These are phyloP conservation scores for Hypomontagnella monticulosa DNA, from an alignment of 495 filamentous ascomycete genomes.

Conservation along the genomic window DNA sequence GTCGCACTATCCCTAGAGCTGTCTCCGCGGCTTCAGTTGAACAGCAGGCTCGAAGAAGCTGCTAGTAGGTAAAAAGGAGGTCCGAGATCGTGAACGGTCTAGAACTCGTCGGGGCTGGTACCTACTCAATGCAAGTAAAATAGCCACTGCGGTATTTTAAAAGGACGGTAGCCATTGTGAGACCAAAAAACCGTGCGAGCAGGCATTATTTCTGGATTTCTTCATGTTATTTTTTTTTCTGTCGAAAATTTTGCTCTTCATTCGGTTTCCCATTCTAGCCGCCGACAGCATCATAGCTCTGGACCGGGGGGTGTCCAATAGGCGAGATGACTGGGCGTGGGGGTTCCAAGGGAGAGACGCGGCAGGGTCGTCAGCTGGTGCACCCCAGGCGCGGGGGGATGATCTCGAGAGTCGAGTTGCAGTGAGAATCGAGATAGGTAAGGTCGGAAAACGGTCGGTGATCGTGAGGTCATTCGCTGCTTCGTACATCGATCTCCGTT, in stretches of 20 bases:
- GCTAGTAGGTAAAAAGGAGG: neutral
- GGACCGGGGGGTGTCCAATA: conserved; percentile 33
- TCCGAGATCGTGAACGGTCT: conserved; percentile 18
- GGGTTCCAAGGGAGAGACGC: conserved; percentile 35
- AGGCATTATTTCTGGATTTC: conserved; percentile 16
- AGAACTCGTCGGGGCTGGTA: conserved; percentile 31
- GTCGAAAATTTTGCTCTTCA: conserved; percentile 5
- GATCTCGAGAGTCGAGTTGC: conserved; percentile 12
- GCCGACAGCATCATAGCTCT: conserved; percentile 31
- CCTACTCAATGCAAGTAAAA: conserved; percentile 35
- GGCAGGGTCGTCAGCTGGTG: conserved; percentile 40
- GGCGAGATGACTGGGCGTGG: conserved; percentile 42
- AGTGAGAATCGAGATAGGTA: conserved; percentile 24
- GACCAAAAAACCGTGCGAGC: conserved; percentile 24
- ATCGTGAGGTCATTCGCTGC: conserved; percentile 39
- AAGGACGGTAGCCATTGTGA: conserved; percentile 24
- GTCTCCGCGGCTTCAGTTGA: conserved; percentile 22
- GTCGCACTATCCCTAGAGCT: neutral
- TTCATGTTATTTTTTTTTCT: conserved; percentile 9
- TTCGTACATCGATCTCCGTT: conserved; percentile 24
- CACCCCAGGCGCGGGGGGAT: conserved; percentile 20
- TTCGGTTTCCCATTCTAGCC: conserved; percentile 42
- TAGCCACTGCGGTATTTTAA: conserved; percentile 41
- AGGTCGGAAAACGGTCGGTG: conserved; percentile 30
- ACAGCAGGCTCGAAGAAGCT: conserved; percentile 14